Evolutionary conservation across 176 grass and related monocot genomes (phyloP).

Genomic region (Cenchrus purpureus): DNA sequence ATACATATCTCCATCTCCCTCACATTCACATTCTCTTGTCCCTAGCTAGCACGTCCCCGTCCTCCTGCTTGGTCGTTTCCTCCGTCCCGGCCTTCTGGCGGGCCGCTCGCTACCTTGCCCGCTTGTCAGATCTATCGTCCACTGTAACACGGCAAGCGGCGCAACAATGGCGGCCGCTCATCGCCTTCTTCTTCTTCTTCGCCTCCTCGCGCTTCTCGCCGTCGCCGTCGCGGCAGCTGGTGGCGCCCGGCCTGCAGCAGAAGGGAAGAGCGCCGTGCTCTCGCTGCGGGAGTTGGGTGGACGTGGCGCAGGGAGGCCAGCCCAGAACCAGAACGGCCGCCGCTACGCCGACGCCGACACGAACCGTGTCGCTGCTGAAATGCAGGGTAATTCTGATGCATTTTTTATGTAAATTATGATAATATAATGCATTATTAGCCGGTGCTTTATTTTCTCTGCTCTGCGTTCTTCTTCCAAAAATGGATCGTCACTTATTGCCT

Average conservation of each 20-base stretch:
- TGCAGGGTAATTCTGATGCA: conserved; percentile 43
- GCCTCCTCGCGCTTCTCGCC: conserved; percentile 26
- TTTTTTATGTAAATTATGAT: background rate
- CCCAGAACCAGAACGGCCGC: background rate
- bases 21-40: conserved; percentile 48
- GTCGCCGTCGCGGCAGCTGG: background rate
- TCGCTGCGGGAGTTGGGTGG: conserved; percentile 50
- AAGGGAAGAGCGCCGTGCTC: conserved; percentile 21
- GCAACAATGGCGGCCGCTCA: conserved; percentile 30
- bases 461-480: too few relatives aligned
- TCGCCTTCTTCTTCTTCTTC: conserved; percentile 28
- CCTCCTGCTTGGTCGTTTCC: conserved; percentile 27
- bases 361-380: background rate
- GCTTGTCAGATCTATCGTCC: conserved; percentile 25
- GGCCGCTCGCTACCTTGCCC: background rate
- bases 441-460: background rate
- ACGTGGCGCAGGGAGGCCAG: conserved; percentile 3
- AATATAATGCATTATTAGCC: background rate
- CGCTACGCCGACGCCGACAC: background rate
- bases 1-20: background rate
- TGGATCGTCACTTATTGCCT: too few relatives aligned
- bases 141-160: background rate
- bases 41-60: conserved; percentile 23
- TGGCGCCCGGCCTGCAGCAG: background rate
- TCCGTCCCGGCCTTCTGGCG: background rate